A percentile compares a stretch with the other conserved stretches of the same genome.
Evolutionary conservation across 768 basidiomycete genomes (phyloP).

Genomic region (Agaricus blazei): DNA sequence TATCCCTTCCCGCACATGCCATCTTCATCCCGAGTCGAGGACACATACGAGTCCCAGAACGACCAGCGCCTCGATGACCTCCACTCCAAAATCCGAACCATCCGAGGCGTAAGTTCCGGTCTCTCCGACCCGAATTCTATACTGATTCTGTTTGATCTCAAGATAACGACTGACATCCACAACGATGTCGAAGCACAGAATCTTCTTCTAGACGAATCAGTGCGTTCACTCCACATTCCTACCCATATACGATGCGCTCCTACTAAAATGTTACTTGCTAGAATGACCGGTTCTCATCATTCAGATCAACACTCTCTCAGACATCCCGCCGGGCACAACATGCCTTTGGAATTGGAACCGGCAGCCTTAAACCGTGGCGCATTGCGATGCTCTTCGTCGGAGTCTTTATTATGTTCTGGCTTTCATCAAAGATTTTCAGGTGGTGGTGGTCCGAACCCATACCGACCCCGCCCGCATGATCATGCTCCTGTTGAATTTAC

Average conservation of each 20-base stretch:
- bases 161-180: constrained; percentile 89
- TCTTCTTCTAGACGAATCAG: constrained; percentile 69
- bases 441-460: constrained; percentile 35
- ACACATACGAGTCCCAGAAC: constrained; percentile 81
- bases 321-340: constrained; percentile 67
- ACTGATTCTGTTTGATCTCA: background rate
- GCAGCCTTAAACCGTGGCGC: constrained; percentile 64
- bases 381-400: constrained; percentile 58
- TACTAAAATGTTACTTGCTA: constrained; percentile 20
- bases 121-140: background rate
- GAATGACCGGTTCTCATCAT: constrained; percentile 64
- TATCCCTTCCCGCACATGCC: constrained; percentile 25
- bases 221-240: constrained; percentile 26
- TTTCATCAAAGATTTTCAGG: constrained; percentile 44
- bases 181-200: constrained; percentile 84
- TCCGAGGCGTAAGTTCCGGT: constrained; percentile 59
- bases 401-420: constrained; percentile 51
- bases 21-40: constrained; percentile 44
- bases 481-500: background rate
- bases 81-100: constrained; percentile 76
- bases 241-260: background rate
- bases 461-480: background rate
- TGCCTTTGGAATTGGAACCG: constrained; percentile 66
- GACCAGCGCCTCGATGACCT: constrained; percentile 80
- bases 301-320: constrained; percentile 56